These are phyloP conservation scores for Dipteronia dyeriana DNA, from an alignment of 345 rosid species.

Conservation along the genomic window DNA sequence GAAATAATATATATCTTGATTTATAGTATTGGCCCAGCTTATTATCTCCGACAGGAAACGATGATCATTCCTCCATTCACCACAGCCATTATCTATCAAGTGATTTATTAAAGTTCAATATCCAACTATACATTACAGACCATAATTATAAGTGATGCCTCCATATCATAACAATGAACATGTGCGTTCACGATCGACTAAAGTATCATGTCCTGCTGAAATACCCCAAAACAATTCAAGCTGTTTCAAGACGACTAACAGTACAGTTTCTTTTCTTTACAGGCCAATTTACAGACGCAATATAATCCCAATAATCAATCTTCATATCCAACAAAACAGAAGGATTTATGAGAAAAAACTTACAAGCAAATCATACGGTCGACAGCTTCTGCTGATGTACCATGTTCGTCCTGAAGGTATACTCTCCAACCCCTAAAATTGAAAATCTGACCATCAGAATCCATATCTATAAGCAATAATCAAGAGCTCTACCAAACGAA, in stretches of 20 bases:
- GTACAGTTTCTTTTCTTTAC: background rate
- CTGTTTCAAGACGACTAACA: background rate
- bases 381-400: slow-evolving; percentile 71
- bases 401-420: slow-evolving; percentile 85
- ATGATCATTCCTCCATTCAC: background rate
- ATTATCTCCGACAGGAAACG: background rate
- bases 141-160: background rate
- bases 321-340: background rate
- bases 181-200: background rate
- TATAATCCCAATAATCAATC: background rate
- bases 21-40: background rate
- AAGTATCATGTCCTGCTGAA: background rate
- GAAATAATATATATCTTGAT: background rate
- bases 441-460: slow-evolving; percentile 9
- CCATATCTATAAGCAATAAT: background rate
- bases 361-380: slow-evolving; percentile 76
- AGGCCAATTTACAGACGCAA: background rate
- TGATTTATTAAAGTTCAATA: background rate
- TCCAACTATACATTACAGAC: background rate
- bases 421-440: slow-evolving; percentile 83
- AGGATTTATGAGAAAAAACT: slow-evolving; percentile 1
- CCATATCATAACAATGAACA: background rate
- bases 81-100: background rate
- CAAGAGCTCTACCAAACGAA: background rate
- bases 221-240: background rate